Evolutionary conservation across 768 basidiomycete species (phyloP), one percentile per base, ranked within the genome.

Genomic region (Tricholoma terreum): DNA sequence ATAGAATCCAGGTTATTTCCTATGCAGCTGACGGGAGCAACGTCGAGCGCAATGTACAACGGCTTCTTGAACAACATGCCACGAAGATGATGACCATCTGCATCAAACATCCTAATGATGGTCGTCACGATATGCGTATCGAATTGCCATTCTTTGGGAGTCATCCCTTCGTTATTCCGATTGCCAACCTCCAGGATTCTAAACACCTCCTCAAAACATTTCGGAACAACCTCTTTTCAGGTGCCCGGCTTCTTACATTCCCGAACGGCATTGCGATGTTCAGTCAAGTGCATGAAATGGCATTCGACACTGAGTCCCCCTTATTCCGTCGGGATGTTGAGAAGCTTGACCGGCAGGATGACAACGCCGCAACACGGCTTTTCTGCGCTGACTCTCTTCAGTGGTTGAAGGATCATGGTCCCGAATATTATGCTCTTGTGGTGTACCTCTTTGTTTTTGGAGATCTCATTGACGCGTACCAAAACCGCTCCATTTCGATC

Each of bases 321-420:
- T 40, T 73, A 0, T 69, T 57, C 50, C 36, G 8, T 10, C 65
- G 66, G 2, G 70, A 73, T 27, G 24, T 27, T 27, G 24, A 27
- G 24, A 27, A 27, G 40, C 30, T 75, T 0, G 76, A 80, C 50
- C 60, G 71, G 0, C 78, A 80, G 61, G 79, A 80, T 56, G 77
- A 80, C 56, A 66, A 67, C 61, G 79, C 78, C 0, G 76, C 76
- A 0, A 55, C 67, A 4, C 68, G 73, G 0, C 65, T 78, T 0
- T 75, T 77, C 57, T 73, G 70, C 6, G 68, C 69, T 0, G 56
- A 55, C n/a, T 6, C 40, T 12, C 40, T 42, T 42, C 10, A 42
- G 14, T 42, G 40, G 40, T 9, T 42, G 6, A 21, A 42, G 7
- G 19, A 21, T 42, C 40, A 19, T 42, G 17, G 19, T 19, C 24